A percentile compares a stretch with the other conserved stretches of the same genome.
These are phyloP conservation scores for Sorghum bicolor DNA, from an alignment of 176 grass and related monocot genomes.

Conservation along the genomic window Sorghum_bicolor_NCBIv3 NC_012873.2:66333501-66334000, in stretches of 20 bases:
- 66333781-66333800: neutral
- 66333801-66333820: neutral
- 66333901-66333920: neutral
- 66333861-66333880: too few species aligned
- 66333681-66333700: conserved; percentile 33
- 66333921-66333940: neutral
- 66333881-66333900: too few species aligned
- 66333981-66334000: too few species aligned
- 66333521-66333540: neutral
- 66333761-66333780: neutral
- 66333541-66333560: neutral
- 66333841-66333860: too few species aligned
- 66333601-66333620: conserved; percentile 23
- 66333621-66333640: neutral
- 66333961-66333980: neutral
- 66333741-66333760: neutral
- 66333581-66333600: neutral
- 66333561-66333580: neutral
- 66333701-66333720: conserved; percentile 22
- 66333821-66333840: too few species aligned
- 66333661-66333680: neutral
- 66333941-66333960: neutral
- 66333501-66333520: neutral
- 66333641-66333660: neutral
- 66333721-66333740: neutral